Evolutionary conservation across 176 grass and related monocot genomes (phyloP), one percentile per base, ranked within the genome.

Genomic region (Cocos nucifera): DNA sequence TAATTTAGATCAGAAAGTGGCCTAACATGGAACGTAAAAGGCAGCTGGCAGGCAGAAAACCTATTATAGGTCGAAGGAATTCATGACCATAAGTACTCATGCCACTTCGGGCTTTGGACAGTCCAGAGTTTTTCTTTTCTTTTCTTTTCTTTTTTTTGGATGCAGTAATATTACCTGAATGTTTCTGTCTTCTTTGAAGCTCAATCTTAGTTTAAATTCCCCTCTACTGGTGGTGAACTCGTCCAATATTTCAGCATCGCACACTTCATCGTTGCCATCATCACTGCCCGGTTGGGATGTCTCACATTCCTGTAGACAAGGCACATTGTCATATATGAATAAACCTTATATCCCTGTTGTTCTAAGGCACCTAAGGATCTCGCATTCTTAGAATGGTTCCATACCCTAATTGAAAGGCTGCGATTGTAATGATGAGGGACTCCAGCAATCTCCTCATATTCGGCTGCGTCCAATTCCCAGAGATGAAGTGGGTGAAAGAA

Each of bases 371-470:
- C 26, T 27, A 27, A 27, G 1, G 35, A 30, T 30, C 5, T 30
- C 28, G 5, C 28, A 30, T 30, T 30, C 5, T 44, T 44, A 44
- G 35, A 44, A 12, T 12, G 14, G 2, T 44, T 44, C 35, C 62
- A 15, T 79, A 90, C 87, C 75, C 1, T 32, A 39, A 67, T 35
- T 53, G 50, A 48, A n/a, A 74, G 53, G 58, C 73, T 82, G 0
- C 17, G 53, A 50, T 62, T 25, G 24, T 25, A 30, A 59, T 32
- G 65, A 19, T 18, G 78, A 28, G 20, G 67, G 19, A 78, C 56
- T 18, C 84, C 81, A 8, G 83, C 75, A 44, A 97, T 75, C 27
- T 90, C 92, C 80, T 97, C 92, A 2, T 97, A 97, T 76, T 88
- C 92, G 19, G 92, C 83, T 62, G 92, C 92, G 9, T 97, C 92